Evolutionary conservation across 78 protist genomes (phyloP).

Genomic region (Speleostelium caveatum): DNA sequence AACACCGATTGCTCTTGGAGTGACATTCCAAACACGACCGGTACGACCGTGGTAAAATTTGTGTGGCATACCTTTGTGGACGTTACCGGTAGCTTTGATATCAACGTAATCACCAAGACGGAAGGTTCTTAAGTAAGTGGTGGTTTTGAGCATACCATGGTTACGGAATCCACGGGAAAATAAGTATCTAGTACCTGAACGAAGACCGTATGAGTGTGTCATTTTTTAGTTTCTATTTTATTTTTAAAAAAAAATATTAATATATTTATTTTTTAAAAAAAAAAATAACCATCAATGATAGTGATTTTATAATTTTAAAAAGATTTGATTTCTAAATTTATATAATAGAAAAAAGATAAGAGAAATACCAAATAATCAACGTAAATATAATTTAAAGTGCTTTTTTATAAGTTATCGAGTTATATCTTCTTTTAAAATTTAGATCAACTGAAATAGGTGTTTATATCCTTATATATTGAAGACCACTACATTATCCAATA

Average conservation of each 20-base stretch:
- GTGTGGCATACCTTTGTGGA: conserved; percentile 99
- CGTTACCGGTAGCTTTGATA: conserved; percentile 93
- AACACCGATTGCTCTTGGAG: conserved; percentile 99
- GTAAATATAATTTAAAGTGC: too few relatives aligned
- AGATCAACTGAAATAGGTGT: too few relatives aligned
- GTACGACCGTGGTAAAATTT: conserved; percentile 99
- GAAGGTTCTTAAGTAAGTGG: conserved; percentile 90
- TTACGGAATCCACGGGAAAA: conserved; percentile 94
- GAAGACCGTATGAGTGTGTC: conserved; percentile 96
- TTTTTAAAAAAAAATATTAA: neutral
- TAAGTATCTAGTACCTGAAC: conserved; percentile 95
- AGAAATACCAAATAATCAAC: too few relatives aligned
- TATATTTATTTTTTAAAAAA: neutral
- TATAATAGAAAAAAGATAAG: too few relatives aligned
- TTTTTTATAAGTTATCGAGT: too few relatives aligned
- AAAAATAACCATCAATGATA: neutral
- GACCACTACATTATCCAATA: too few relatives aligned
- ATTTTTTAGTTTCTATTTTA: conserved; percentile 69
- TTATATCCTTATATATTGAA: too few relatives aligned
- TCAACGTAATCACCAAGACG: conserved; percentile 97
- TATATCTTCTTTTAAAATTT: too few relatives aligned
- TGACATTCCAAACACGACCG: conserved; percentile 99
- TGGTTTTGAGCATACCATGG: conserved; percentile 88
- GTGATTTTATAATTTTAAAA: too few relatives aligned
- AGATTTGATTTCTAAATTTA: too few relatives aligned